Conservation (phyloP, 2,329 filamentous ascomycete species). For the Colletotrichum sp. region DNA sequence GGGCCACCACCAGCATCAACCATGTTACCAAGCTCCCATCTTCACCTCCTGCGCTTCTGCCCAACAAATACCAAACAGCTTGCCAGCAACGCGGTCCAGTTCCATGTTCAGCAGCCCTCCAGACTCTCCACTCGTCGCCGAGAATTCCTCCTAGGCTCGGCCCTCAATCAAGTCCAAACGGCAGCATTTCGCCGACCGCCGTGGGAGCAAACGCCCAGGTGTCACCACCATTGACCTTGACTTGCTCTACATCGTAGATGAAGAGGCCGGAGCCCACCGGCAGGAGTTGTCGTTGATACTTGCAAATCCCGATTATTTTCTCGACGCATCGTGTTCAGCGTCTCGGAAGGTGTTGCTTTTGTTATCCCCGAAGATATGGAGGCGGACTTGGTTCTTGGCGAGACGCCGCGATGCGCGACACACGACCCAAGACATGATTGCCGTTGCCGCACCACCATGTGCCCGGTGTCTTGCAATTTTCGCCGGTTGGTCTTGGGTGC, state of each 20-base stretch:
- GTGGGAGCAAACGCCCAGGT: background rate
- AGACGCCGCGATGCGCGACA: background rate
- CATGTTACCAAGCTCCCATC: background rate
- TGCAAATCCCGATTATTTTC: background rate
- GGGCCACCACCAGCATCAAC: background rate
- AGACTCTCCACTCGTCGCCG: background rate
- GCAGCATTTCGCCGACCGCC: background rate
- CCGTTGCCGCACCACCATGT: background rate
- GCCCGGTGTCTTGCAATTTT: background rate
- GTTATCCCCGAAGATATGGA: background rate
- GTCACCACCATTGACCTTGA: background rate
- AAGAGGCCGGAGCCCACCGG: background rate
- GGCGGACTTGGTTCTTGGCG: background rate
- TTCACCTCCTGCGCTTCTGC: background rate
- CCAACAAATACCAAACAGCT: background rate
- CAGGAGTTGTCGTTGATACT: background rate
- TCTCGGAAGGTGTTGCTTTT: background rate
- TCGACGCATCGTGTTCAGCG: background rate
- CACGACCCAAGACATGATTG: background rate
- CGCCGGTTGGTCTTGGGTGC: background rate
- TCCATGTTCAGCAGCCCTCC: background rate
- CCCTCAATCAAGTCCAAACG: background rate
- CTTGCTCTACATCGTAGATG: background rate
- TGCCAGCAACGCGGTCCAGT: background rate
- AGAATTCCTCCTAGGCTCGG: background rate